These are phyloP conservation scores for Filobasidium wieringae DNA, from an alignment of 768 basidiomycete genomes.

Conservation along the genomic window DNA sequence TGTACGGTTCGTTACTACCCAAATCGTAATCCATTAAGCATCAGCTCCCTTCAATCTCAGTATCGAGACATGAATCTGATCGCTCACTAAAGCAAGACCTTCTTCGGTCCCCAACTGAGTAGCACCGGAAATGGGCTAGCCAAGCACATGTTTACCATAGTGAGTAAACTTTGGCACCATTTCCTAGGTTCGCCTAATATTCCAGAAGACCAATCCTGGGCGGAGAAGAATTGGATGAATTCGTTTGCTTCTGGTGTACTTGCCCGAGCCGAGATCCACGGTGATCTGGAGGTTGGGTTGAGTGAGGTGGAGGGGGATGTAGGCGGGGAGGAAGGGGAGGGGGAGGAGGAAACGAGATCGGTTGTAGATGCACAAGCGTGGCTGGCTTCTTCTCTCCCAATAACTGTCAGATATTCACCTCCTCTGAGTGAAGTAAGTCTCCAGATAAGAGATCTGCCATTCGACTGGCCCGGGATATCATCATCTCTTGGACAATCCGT, in stretches of 20 bases:
- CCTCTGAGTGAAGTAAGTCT: too few relatives aligned
- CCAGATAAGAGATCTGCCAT: too few relatives aligned
- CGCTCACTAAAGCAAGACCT: slow-evolving; percentile 10
- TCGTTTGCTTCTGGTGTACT: background rate
- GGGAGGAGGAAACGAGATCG: too few relatives aligned
- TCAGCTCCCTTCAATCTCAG: background rate
- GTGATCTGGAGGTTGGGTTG: too few relatives aligned
- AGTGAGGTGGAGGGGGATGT: too few relatives aligned
- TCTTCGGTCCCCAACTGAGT: slow-evolving; percentile 7
- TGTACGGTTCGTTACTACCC: slow-evolving; percentile 8
- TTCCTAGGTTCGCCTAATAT: background rate
- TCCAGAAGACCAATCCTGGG: background rate
- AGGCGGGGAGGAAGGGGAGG: too few relatives aligned
- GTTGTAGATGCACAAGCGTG: too few relatives aligned
- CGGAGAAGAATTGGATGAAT: background rate
- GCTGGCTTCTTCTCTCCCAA: too few relatives aligned
- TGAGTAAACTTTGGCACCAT: slow-evolving; percentile 3
- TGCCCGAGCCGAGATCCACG: too few relatives aligned
- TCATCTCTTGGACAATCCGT: too few relatives aligned
- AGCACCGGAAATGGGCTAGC: slow-evolving; percentile 12
- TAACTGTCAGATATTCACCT: too few relatives aligned
- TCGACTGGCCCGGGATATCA: too few relatives aligned
- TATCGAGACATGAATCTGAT: background rate
- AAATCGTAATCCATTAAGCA: background rate
- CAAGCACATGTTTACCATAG: slow-evolving; percentile 5